Base-by-base conservation (phyloP, 768 basidiomycete genomes). In the Imleria badia region DNA sequence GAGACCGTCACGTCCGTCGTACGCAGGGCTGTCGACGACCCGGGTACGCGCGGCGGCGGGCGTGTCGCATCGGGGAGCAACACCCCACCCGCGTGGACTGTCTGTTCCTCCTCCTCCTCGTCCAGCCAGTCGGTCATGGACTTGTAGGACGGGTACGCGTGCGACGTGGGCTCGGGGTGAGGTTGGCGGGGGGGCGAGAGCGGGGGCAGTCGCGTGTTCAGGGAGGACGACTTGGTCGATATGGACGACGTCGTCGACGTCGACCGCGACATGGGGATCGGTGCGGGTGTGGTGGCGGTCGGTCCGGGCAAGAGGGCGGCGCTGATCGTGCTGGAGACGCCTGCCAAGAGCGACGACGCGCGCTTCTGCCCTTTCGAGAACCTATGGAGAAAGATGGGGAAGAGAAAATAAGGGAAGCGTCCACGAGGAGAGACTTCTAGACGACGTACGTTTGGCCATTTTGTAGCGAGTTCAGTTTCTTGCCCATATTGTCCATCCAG, bases 291-390 rank as follows among this genome's bases (percentile, higher is more conserved):
- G 3, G 76, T 60, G 14, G 71, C 55, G 7, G 72, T 71, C 1
- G 75, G 69, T 14, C 73, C 58, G 2, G 79, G 75, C 8, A 73
- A 67, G 51, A 83, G 65, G 0, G 78, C 83, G 3, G 79, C 75
- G 11, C 76, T 76, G 34, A 85, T 73, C 38, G 80, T 76, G 56
- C 78, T 77, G 6, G 85, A 84, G 19, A 88, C 80, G 64, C 88
- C 87, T 0, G 84, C 80, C 49, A 89, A 64, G 30, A 89, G 75
- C 2, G 80, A 59, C 0, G 87, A 86, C 0, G 87, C 87, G 20
- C 86, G 83, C 69, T 86, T 87, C 54, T 85, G 85, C 61, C 74
- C 77, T 60, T 84, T 87, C 17, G 82, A 73, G 62, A 89, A 80
- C n/a, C 87, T 89, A 19, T 46, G 5, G 3, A 29, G 12, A n/a